phyloP scores from a whole-genome alignment of 176 grass and related monocot genomes.

The Triticum urartu region DNA sequence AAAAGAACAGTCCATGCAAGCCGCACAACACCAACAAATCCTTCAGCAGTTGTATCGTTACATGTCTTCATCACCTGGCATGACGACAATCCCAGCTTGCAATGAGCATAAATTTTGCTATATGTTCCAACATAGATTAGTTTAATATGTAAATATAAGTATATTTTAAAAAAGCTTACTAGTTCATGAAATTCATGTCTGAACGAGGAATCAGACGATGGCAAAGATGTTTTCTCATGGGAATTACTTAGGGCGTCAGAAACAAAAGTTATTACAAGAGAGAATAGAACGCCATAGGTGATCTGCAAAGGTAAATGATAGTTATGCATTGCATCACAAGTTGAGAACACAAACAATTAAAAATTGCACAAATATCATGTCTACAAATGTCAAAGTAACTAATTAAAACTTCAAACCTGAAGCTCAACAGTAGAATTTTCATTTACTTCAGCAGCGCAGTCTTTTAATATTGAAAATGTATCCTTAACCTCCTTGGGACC shows the following conservation, averaged over 20 bases:
- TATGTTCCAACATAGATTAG: conserved; percentile 14
- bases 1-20: conserved; percentile 88
- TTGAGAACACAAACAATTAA: conserved; percentile 1
- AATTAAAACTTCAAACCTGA: conserved; percentile 68
- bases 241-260: conserved; percentile 77
- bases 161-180: conserved; percentile 44
- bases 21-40: conserved; percentile 71
- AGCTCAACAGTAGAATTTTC: conserved; percentile 59
- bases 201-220: conserved; percentile 73
- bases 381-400: conserved; percentile 34
- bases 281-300: conserved; percentile 65
- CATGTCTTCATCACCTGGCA: conserved; percentile 65
- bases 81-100: conserved; percentile 25
- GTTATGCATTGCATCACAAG: conserved; percentile 14
- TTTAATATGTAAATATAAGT: neutral
- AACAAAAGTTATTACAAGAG: conserved; percentile 73
- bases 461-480: conserved; percentile 74
- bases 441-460: conserved; percentile 70
- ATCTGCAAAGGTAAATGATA: conserved; percentile 57
- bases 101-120: conserved; percentile 26
- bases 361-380: conserved; percentile 5
- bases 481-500: conserved; percentile 83
- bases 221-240: conserved; percentile 39
- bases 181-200: conserved; percentile 86
- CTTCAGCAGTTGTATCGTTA: conserved; percentile 63